Evolutionary conservation across 2,329 filamentous ascomycete species (phyloP).

Genomic region (Coniochaeta prunicola): DNA sequence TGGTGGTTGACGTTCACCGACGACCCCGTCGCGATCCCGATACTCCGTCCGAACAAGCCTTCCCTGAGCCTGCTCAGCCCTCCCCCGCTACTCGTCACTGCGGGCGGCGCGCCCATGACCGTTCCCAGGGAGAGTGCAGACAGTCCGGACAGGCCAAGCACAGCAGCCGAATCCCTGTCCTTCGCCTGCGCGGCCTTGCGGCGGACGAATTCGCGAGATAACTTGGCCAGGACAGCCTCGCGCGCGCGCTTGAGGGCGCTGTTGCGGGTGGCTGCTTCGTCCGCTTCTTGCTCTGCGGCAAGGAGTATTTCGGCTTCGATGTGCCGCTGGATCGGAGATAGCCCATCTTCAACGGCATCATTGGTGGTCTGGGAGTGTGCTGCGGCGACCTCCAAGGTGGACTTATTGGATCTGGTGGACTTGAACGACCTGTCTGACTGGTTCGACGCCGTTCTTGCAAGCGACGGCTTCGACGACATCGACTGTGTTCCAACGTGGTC

Average conservation of each 20-base stretch:
- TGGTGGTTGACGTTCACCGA: background rate
- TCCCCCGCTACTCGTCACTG: conserved; percentile 20
- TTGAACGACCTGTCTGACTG: conserved; percentile 2
- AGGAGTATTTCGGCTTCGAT: conserved; percentile 47
- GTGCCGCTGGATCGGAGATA: conserved; percentile 52
- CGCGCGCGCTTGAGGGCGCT: conserved; percentile 51
- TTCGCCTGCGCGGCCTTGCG: conserved; percentile 11
- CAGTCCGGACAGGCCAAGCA: conserved; percentile 21
- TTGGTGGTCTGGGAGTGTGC: conserved; percentile 12
- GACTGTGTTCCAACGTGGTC: conserved; percentile 7
- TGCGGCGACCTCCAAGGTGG: background rate
- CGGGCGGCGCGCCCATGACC: conserved; percentile 17
- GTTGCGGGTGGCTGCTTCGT: conserved; percentile 47
- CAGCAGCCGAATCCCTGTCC: conserved; percentile 23
- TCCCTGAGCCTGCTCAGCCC: conserved; percentile 31
- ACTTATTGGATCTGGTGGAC: conserved; percentile 5
- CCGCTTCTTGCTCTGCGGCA: conserved; percentile 35
- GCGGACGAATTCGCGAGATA: conserved; percentile 42
- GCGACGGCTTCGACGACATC: conserved; percentile 5
- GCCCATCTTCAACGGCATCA: conserved; percentile 30
- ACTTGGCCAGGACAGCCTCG: conserved; percentile 51
- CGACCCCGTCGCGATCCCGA: conserved; percentile 3
- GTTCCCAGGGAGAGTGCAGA: conserved; percentile 10
- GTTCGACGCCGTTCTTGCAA: background rate
- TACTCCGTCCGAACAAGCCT: conserved; percentile 32